phyloP scores from a whole-genome alignment of 768 basidiomycete genomes.

The Infundibulicybe gibba region DNA sequence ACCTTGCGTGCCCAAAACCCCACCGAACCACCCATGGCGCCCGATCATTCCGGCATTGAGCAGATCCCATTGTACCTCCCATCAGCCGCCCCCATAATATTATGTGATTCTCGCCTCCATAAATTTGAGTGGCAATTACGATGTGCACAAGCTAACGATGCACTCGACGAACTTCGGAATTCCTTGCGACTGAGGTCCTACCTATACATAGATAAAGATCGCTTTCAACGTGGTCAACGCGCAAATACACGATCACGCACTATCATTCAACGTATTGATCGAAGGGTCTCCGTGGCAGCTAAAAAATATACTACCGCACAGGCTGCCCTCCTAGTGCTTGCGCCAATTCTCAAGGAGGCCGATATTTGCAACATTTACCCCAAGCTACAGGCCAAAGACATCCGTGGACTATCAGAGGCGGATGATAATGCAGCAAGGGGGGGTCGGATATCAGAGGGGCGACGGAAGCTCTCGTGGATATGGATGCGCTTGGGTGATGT shows the following conservation, averaged over 20 bases:
- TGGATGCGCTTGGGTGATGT: not conserved
- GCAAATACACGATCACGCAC: not conserved
- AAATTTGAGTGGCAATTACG: too few relatives aligned
- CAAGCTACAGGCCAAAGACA: too few relatives aligned
- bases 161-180: not conserved
- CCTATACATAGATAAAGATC: too few relatives aligned
- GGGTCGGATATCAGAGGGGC: not conserved
- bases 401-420: not conserved
- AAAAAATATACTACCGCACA: not conserved
- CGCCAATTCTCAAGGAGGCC: not conserved
- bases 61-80: not conserved
- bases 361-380: not conserved
- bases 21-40: not conserved
- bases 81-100: too few relatives aligned
- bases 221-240: too few relatives aligned
- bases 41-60: not conserved
- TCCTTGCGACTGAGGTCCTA: not conserved
- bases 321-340: not conserved
- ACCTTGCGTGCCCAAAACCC: not conserved
- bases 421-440: not conserved
- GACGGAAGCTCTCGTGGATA: not conserved
- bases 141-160: too few relatives aligned
- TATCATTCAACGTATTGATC: not conserved
- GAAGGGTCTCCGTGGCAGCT: not conserved
- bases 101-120: not conserved